phyloP scores from a whole-genome alignment of 2,329 filamentous ascomycete species.

The Fusarium sp. region DNA sequence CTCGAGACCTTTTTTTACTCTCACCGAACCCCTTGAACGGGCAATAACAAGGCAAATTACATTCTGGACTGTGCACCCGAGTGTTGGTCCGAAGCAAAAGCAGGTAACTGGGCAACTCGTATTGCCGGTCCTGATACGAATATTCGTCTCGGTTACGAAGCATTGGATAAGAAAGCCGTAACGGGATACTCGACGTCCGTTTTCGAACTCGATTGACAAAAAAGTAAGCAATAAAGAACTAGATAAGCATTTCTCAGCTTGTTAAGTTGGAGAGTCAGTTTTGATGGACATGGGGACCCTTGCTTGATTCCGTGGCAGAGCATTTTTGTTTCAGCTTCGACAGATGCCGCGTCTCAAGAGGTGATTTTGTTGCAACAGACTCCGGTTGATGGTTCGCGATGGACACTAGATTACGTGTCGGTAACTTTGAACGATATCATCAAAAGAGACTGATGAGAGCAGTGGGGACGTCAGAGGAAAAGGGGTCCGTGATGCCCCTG shows the following conservation, averaged over 20 bases:
- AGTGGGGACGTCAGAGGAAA: neutral
- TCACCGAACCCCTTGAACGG: conserved; percentile 4
- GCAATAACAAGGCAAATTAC: conserved; percentile 1
- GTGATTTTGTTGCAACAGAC: conserved; percentile 16
- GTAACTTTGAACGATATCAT: neutral
- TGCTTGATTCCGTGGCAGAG: conserved; percentile 18
- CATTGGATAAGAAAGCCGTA: neutral
- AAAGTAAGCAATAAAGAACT: conserved; percentile 13
- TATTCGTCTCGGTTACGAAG: conserved; percentile 19
- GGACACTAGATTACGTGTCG: conserved; percentile 35
- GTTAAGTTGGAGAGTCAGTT: conserved; percentile 21
- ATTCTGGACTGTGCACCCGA: conserved; percentile 9
- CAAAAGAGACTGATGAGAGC: neutral
- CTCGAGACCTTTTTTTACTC: neutral
- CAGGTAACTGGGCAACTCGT: conserved; percentile 5
- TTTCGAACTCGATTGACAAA: neutral
- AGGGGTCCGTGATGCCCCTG: conserved; percentile 28
- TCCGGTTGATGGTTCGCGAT: conserved; percentile 9
- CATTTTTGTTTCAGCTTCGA: conserved; percentile 25
- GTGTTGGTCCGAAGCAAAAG: neutral
- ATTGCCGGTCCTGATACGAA: conserved; percentile 4
- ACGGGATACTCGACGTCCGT: neutral
- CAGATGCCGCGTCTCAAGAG: conserved; percentile 7
- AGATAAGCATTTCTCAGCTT: conserved; percentile 33
- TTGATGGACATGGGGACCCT: conserved; percentile 20